phyloP scores from a whole-genome alignment of 106 monocot genomes.

The Allium cepa region DNA sequence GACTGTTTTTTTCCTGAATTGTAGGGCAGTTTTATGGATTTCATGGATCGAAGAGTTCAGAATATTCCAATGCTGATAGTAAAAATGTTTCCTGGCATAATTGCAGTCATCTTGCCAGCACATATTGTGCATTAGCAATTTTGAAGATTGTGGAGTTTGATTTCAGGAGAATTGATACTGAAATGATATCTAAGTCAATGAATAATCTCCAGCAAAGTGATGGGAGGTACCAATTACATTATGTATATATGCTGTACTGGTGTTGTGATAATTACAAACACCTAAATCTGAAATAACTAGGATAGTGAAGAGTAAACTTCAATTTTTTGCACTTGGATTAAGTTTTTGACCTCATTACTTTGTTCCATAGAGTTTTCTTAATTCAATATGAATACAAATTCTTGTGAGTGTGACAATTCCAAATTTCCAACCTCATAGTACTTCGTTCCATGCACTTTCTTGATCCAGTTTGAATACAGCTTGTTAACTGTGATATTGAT shows the following conservation, averaged over 20 bases:
- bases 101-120: constrained; percentile 83
- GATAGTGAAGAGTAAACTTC: too few relatives aligned
- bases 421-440: too few relatives aligned
- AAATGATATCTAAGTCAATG: constrained; percentile 56
- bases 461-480: background rate
- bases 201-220: constrained; percentile 78
- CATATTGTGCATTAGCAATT: constrained; percentile 81
- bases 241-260: background rate
- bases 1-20: background rate
- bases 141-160: constrained; percentile 70
- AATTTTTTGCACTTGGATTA: too few relatives aligned
- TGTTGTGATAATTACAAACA: background rate
- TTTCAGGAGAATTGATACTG: constrained; percentile 38
- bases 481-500: background rate
- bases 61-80: constrained; percentile 16
- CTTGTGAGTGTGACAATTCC: too few relatives aligned
- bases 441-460: background rate
- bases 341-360: too few relatives aligned
- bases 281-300: too few relatives aligned
- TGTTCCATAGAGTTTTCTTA: too few relatives aligned
- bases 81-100: constrained; percentile 36
- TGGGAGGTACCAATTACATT: constrained; percentile 59
- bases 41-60: constrained; percentile 65
- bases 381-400: too few relatives aligned
- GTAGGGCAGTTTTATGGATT: constrained; percentile 92